These are phyloP conservation scores for Scedosporium aurantiacum DNA, from an alignment of 2,329 filamentous ascomycete genomes.

Conservation along the genomic window DNA sequence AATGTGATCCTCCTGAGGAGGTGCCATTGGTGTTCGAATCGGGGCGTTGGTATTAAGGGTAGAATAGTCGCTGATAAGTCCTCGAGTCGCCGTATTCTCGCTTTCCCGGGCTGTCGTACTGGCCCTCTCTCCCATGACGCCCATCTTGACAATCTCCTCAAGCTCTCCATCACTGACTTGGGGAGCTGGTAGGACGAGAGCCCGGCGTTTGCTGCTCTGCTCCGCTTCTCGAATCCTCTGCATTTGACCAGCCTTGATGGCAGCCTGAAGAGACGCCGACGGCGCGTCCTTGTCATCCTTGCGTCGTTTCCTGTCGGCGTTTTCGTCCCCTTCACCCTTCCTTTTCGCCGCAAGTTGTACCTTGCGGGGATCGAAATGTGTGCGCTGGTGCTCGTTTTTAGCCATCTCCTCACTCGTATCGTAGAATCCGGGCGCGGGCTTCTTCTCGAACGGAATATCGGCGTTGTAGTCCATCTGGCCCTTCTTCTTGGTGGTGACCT, in stretches of 20 bases:
- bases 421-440: conserved; percentile 79
- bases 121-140: conserved; percentile 81
- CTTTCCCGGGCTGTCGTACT: conserved; percentile 62
- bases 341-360: conserved; percentile 85
- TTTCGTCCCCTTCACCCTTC: conserved; percentile 77
- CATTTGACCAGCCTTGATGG: conserved; percentile 85
- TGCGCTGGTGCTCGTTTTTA: conserved; percentile 72
- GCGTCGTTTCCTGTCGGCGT: conserved; percentile 69
- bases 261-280: conserved; percentile 73
- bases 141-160: conserved; percentile 98
- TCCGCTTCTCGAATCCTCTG: conserved; percentile 93
- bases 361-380: conserved; percentile 84
- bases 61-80: conserved; percentile 78
- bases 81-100: conserved; percentile 76
- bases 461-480: conserved; percentile 99
- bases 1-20: conserved; percentile 87
- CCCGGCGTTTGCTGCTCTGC: conserved; percentile 83
- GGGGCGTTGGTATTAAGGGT: conserved; percentile 71
- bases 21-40: conserved; percentile 82
- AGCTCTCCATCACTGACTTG: conserved; percentile 89
- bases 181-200: conserved; percentile 73
- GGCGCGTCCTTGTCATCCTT: conserved; percentile 78
- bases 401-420: conserved; percentile 76
- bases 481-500: conserved; percentile 80
- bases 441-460: conserved; percentile 95